Base-by-base conservation (phyloP, 2,329 filamentous ascomycete genomes). In the Harringtonia lauricola region DNA sequence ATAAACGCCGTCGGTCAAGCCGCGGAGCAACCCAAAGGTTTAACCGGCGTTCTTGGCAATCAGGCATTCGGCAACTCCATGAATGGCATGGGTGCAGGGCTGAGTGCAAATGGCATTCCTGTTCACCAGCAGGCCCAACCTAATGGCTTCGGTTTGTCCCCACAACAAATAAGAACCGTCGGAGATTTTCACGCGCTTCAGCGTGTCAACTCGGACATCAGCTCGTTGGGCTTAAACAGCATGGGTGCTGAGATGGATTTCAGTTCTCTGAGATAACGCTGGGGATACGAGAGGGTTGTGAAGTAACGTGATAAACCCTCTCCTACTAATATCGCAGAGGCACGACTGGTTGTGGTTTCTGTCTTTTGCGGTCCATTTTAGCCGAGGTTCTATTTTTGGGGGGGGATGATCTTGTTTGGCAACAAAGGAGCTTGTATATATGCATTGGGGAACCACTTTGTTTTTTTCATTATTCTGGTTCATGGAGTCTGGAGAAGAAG, bases 161-260 rank as follows among this genome's bases (percentile, higher is more conserved):
- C 57, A 5, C 62, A 61, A 21, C 62, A 63, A 17, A 57, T 70
- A 45, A 61, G 64, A 38, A 67, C 67, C 2, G 64, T 71, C 1
- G 66, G 63, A 3, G 69, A 72, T 40, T 75, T 72, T 41, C 70
- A 74, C 22, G 63, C 65, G 2, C 51, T 74, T 3, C 70, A 72
- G 45, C 59, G 70, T 33, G 61, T 63, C 12, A 66, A 63, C 42
- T 59, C 65, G 0, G 68, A 70, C 35, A 59, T 59, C 21, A 58
- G 56, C 13, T 39, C 58, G 2, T 59, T 66, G 10, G 57, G 57
- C 7, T 57, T 68, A 42, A 59, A 55, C 36, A 55, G 57, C 14
- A 55, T 66, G 45, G 59, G 59, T 6, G 46, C 57, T 2, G 64
- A 67, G 8, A 54, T 68, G 48, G 64, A 67, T 41, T 69, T 65